These are phyloP conservation scores for Cordyceps farinosa DNA, from an alignment of 2,329 filamentous ascomycete species.

Conservation along the genomic window DNA sequence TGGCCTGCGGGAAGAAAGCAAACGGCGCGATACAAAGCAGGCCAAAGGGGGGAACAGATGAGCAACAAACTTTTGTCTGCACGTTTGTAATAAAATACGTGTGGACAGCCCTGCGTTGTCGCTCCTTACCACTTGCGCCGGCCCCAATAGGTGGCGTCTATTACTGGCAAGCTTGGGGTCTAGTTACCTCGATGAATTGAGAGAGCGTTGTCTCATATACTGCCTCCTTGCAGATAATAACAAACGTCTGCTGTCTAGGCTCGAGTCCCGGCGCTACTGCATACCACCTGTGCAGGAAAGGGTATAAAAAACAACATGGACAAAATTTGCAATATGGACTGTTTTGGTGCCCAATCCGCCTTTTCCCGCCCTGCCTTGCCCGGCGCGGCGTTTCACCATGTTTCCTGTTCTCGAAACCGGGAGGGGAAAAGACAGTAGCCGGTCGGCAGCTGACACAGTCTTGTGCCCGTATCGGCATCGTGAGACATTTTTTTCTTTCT, in stretches of 20 bases:
- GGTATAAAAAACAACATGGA: neutral
- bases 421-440: neutral
- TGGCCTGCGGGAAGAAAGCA: neutral
- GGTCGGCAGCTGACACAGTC: neutral
- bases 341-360: neutral
- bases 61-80: neutral
- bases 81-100: too few species aligned
- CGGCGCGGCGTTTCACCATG: conserved; percentile 1
- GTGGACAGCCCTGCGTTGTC: neutral
- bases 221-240: conserved; percentile 7
- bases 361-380: neutral
- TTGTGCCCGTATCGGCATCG: neutral
- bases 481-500: neutral
- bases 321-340: too few species aligned
- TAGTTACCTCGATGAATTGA: neutral
- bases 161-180: neutral
- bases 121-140: neutral
- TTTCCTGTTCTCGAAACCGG: neutral
- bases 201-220: neutral
- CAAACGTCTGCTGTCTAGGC: neutral
- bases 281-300: neutral
- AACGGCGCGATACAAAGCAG: neutral
- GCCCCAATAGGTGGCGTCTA: conserved; percentile 10
- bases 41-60: neutral
- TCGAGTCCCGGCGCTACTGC: neutral